phyloP scores from a whole-genome alignment of 805 yeast species.

The Candida corydali region DNA sequence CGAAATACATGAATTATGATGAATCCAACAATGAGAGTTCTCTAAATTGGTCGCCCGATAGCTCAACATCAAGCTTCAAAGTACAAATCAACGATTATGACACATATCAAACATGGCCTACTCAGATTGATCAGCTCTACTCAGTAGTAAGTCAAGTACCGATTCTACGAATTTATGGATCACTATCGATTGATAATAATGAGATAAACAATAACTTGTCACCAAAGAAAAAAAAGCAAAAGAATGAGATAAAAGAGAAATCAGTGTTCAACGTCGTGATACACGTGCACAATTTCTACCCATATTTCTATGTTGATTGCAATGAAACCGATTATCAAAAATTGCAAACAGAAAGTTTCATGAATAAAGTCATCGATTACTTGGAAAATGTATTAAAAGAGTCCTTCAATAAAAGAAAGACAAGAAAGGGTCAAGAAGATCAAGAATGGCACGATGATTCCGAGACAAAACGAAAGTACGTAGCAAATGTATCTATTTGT shows the following conservation, averaged over 20 bases:
- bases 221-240: slow-evolving; percentile 7
- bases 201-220: slow-evolving; percentile 21
- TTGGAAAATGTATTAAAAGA: slow-evolving; percentile 42
- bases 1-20: slow-evolving; percentile 2
- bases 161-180: slow-evolving; percentile 72
- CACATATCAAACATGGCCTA: slow-evolving; percentile 57
- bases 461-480: slow-evolving; percentile 29
- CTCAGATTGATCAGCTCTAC: slow-evolving; percentile 46
- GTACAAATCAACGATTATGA: slow-evolving; percentile 64
- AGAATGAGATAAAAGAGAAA: slow-evolving; percentile 3
- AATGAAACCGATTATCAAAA: slow-evolving; percentile 30
- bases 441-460: slow-evolving; percentile 11
- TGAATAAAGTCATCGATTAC: slow-evolving; percentile 29
- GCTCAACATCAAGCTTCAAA: slow-evolving; percentile 13
- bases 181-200: slow-evolving; percentile 55
- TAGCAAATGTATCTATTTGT: slow-evolving; percentile 62
- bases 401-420: slow-evolving; percentile 29
- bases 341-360: slow-evolving; percentile 14
- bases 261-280: slow-evolving; percentile 33
- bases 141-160: slow-evolving; percentile 55
- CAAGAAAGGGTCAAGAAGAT: not conserved
- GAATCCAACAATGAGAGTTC: slow-evolving; percentile 2
- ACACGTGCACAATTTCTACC: slow-evolving; percentile 82
- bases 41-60: not conserved
- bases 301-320: slow-evolving; percentile 71